These are phyloP conservation scores for Ogataea corticis DNA, from an alignment of 805 yeast genomes.

Conservation along the genomic window DNA sequence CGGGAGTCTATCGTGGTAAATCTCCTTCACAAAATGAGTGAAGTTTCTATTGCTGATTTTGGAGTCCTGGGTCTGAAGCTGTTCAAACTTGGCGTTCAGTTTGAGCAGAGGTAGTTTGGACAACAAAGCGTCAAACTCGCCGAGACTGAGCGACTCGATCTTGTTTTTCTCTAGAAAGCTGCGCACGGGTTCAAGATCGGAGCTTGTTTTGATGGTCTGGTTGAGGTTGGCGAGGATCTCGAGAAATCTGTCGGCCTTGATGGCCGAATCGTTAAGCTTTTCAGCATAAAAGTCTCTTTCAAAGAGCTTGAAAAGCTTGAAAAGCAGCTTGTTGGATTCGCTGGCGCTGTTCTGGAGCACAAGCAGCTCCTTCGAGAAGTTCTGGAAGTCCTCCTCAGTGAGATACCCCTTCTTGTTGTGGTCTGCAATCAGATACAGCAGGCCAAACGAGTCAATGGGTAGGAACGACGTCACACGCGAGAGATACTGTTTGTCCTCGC, in stretches of 20 bases:
- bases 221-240: conserved; percentile 25
- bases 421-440: conserved; percentile 82
- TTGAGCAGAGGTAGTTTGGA: conserved; percentile 30
- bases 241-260: conserved; percentile 19
- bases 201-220: conserved; percentile 17
- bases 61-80: conserved; percentile 10
- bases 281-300: conserved; percentile 33
- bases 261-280: neutral
- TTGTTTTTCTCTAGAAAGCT: conserved; percentile 15
- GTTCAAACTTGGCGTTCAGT: conserved; percentile 25
- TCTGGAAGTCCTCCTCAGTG: conserved; percentile 62
- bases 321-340: conserved; percentile 48
- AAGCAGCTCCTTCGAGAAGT: conserved; percentile 56
- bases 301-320: conserved; percentile 53
- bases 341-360: conserved; percentile 48
- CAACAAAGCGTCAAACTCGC: conserved; percentile 25
- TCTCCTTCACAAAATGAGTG: conserved; percentile 21
- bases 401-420: conserved; percentile 62
- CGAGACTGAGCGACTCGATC: conserved; percentile 14
- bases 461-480: conserved; percentile 36
- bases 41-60: conserved; percentile 24
- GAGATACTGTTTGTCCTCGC: conserved; percentile 42
- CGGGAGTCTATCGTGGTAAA: conserved; percentile 34
- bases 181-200: conserved; percentile 20
- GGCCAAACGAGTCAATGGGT: conserved; percentile 59